Evolutionary conservation across 1,284 basidiomycete genomes (phyloP), one percentile per base, ranked within the genome.

Genomic region (Ganoderma sp.): DNA sequence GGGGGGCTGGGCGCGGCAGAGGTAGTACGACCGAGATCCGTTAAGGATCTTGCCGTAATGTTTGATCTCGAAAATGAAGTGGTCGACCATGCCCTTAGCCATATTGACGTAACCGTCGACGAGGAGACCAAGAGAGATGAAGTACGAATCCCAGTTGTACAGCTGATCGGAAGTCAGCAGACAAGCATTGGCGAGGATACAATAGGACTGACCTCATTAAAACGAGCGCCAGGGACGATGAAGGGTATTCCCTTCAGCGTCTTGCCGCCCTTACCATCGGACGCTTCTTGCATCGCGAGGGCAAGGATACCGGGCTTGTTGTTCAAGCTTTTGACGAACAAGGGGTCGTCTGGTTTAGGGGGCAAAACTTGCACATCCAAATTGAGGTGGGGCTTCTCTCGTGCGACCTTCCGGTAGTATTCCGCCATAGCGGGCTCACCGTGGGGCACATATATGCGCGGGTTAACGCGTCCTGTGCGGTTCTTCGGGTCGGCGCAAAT

Each of bases 61-160:
- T 81, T 91, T 95, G 85, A 99, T 98, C 84, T 99, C 95, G 79
- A 99, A 99, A 77, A 98, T 93, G 82, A 98, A 99, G 80, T 99
- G 97, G 71, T 99, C 97, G 60, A 99, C 96, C 87, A 98, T 97
- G 74, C 95, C 94, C 81, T 96, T 95, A 9, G 97, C 97, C 86
- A 99, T 93, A 71, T 92, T 89, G 52, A 98, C 88, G 76, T 96
- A 91, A 37, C 95, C 96, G 79, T 99, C 97, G 32, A 98, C 94
- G 25, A 99, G 88, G 7, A 99, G 88, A 42, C 97, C 97, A 34
- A 99, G 89, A 15, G 93, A 87, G 77, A 97, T 96, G 79, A 98
- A 98, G 83, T 97, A 98, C 25, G 93, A 95, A 79, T 96, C 94
- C 94, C 94, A 96, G 79, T 95, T 95, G 82, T 94, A 93, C 34